Evolutionary conservation across 2,329 filamentous ascomycete genomes (phyloP), one percentile per base, ranked within the genome.

Genomic region (Tolypocladium inflatum): DNA sequence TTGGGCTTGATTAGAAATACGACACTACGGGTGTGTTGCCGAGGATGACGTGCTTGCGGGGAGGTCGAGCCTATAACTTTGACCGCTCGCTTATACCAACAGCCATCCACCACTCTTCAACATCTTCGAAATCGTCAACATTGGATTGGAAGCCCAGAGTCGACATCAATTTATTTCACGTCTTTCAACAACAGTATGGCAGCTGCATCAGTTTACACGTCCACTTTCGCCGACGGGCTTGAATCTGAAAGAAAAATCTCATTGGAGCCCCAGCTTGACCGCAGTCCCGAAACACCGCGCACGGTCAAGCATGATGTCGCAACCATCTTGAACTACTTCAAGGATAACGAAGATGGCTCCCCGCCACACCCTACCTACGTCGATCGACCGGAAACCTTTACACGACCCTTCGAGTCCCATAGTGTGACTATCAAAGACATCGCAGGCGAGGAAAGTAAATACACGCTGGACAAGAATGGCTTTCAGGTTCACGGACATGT

Each of bases 331-430:
- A 72, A 75, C 63, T 78, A 71, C 63, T 71, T 68, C 62, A 71
- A 75, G 58, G 70, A 72, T 26, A 71, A 73, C 4, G 73, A 74
- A 52, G 74, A 78, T 56, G 75, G 74, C 39, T 72, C 73, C 2
- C 68, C 71, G 4, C 75, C 75, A 0, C 62, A 65, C 3, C 70
- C 75, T 0, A 67, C 67, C 5, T 74, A 73, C 55, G 61, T 69
- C 10, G 67, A 69, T 59, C 62, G 61, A 6, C 71, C 73, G 0
- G 70, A 74, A 61, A 73, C 72, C 0, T 73, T 68, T 42, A 62
- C 67, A 2, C 65, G 70, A 1, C 71, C 70, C 0, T 56, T 56
- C 1, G 66, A 66, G 2, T 21, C 65, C 0, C 68, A 72, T 43
- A 52, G 56, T 0, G 69, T 73, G 6, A 64, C 65, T 33, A 68